These are phyloP conservation scores for Conringia planisiliqua DNA, from an alignment of 345 rosid species.

Conservation along the genomic window DNA sequence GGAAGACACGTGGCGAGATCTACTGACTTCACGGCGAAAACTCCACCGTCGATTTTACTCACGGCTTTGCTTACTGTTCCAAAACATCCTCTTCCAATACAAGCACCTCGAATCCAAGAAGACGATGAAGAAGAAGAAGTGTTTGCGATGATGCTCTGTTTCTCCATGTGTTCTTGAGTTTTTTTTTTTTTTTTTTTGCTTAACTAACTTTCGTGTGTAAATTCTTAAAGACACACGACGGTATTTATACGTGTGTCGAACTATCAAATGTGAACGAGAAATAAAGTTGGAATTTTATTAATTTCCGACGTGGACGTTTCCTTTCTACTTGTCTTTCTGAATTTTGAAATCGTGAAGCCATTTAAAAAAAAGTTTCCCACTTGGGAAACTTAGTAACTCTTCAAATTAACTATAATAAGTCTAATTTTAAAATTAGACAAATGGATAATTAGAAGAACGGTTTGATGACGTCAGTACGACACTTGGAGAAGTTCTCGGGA, in stretches of 20 bases:
- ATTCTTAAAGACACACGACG: constrained; percentile 25
- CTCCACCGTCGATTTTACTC: constrained; percentile 34
- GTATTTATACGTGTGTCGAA: constrained; percentile 29
- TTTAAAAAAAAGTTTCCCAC: constrained; percentile 15
- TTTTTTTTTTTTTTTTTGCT: not conserved
- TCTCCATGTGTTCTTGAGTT: constrained; percentile 10
- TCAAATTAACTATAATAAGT: not conserved
- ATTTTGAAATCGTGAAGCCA: constrained; percentile 31
- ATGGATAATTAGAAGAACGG: constrained; percentile 15
- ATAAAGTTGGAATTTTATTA: constrained; percentile 26
- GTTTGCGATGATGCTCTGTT: constrained; percentile 15
- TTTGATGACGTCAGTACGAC: constrained; percentile 29
- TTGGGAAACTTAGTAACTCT: not conserved
- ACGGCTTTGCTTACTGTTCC: constrained; percentile 51
- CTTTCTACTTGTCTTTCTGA: constrained; percentile 31
- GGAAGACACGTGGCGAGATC: constrained; percentile 39
- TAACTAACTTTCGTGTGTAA: constrained; percentile 25
- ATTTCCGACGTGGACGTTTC: constrained; percentile 29
- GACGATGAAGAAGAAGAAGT: constrained; percentile 26
- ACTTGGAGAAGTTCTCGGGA: constrained; percentile 35
- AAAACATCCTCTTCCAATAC: constrained; percentile 58
- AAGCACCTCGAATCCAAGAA: constrained; percentile 51
- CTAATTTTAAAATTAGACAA: not conserved
- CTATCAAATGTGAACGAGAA: constrained; percentile 28
- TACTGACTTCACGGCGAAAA: constrained; percentile 66